phyloP scores from a whole-genome alignment of 2,329 filamentous ascomycete genomes.

The Curvularia spicifera region DNA sequence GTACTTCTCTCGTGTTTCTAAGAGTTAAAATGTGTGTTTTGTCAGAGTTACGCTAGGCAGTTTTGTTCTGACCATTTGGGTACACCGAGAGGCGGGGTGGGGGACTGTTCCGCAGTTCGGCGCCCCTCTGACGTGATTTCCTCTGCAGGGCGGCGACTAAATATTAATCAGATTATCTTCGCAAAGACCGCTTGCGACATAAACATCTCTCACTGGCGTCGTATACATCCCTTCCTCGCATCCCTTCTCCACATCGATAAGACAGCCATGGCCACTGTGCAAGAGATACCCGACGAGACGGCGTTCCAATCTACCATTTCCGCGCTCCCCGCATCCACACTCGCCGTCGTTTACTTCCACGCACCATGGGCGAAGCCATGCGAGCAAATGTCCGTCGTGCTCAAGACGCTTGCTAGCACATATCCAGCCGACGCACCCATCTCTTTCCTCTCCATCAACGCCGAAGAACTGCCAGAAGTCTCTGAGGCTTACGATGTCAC shows the following conservation, averaged over 20 bases:
- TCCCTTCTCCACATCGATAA: not conserved
- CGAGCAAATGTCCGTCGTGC: slow-evolving; percentile 88
- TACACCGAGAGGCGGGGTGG: not conserved
- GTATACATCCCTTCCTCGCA: not conserved
- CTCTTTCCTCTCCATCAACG: slow-evolving; percentile 89
- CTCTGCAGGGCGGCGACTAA: slow-evolving; percentile 15
- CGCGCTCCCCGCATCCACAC: slow-evolving; percentile 71
- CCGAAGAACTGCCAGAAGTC: slow-evolving; percentile 90
- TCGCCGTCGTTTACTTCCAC: slow-evolving; percentile 91
- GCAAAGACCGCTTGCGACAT: not conserved
- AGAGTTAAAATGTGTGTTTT: too few relatives aligned
- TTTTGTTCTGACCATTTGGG: too few relatives aligned
- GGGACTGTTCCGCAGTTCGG: slow-evolving; percentile 16
- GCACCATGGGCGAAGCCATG: slow-evolving; percentile 97
- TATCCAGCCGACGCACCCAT: slow-evolving; percentile 76
- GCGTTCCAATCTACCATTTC: slow-evolving; percentile 74
- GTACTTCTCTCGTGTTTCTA: too few relatives aligned
- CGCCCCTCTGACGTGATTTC: slow-evolving; percentile 19
- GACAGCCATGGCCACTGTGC: slow-evolving; percentile 62
- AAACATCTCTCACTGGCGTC: not conserved
- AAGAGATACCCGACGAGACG: slow-evolving; percentile 74
- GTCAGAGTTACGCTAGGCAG: too few relatives aligned
- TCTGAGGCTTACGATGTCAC: slow-evolving; percentile 93
- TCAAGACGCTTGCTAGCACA: slow-evolving; percentile 83
- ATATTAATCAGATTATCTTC: slow-evolving; percentile 15